Conservation (phyloP, 768 basidiomycete genomes). For the Trichaptum fuscoviolaceum region DNA sequence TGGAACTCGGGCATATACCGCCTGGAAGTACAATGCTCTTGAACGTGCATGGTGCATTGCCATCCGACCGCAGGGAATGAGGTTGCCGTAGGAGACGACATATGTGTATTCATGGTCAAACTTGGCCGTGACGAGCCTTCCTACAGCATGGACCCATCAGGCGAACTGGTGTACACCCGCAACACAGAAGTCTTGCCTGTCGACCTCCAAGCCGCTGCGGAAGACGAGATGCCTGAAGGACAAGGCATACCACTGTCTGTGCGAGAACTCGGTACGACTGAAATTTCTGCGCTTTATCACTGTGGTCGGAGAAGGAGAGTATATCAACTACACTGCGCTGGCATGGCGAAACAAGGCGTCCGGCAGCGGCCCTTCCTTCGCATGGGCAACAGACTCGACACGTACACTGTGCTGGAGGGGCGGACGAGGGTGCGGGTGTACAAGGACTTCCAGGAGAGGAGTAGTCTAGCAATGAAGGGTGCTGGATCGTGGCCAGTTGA, state of each 20-base stretch:
- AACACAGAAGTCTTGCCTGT: conserved; percentile 90
- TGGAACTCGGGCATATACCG: conserved; percentile 98
- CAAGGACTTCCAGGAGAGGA: conserved; percentile 86
- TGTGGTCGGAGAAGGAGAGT: conserved; percentile 95
- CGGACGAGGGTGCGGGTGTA: conserved; percentile 78
- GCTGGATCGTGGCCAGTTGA: conserved; percentile 82
- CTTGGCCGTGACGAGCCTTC: conserved; percentile 95
- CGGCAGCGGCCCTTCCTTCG: conserved; percentile 86
- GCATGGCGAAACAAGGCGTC: conserved; percentile 99
- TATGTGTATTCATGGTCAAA: conserved; percentile 94
- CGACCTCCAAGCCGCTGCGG: conserved; percentile 53
- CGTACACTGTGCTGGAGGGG: conserved; percentile 90
- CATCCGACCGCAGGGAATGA: conserved; percentile 86
- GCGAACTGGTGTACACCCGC: conserved; percentile 90
- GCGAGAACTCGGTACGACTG: conserved; percentile 92
- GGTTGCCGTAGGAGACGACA: conserved; percentile 93
- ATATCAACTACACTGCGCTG: conserved; percentile 96
- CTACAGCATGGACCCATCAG: conserved; percentile 90
- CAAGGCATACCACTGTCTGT: conserved; percentile 66
- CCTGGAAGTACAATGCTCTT: conserved; percentile 86
- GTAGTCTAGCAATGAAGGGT: conserved; percentile 68
- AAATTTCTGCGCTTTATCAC: conserved; percentile 97
- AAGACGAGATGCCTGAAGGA: conserved; percentile 70
- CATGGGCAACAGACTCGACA: conserved; percentile 97
- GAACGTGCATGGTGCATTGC: conserved; percentile 95